Conservation (phyloP, 1,139 yeast genomes). For the Suhomyces coccinellae region DNA sequence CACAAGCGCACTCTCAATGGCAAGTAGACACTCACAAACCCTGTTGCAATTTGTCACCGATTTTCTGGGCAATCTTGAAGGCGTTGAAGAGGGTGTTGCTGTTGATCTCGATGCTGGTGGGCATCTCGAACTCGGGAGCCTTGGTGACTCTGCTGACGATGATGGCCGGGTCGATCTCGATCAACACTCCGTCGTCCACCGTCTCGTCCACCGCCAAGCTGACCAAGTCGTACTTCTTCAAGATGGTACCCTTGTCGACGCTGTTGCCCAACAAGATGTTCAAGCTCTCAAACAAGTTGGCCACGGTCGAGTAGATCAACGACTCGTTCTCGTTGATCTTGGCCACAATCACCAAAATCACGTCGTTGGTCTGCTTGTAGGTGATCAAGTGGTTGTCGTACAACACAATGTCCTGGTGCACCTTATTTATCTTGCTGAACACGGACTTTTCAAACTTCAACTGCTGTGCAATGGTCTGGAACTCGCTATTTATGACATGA, state of each 20-base stretch:
- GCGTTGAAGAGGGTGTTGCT: slow-evolving; percentile 90
- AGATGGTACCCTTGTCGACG: slow-evolving; percentile 74
- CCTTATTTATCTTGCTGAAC: slow-evolving; percentile 74
- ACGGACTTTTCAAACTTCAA: slow-evolving; percentile 71
- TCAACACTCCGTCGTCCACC: slow-evolving; percentile 85
- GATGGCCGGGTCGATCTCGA: slow-evolving; percentile 85
- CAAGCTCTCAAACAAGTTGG: slow-evolving; percentile 78
- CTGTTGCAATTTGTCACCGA: slow-evolving; percentile 86
- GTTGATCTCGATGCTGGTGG: slow-evolving; percentile 61
- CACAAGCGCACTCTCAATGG: background rate
- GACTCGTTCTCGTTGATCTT: slow-evolving; percentile 82
- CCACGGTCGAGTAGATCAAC: slow-evolving; percentile 72
- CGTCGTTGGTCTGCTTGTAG: slow-evolving; percentile 82
- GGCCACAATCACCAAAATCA: slow-evolving; percentile 71
- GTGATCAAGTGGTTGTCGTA: slow-evolving; percentile 77
- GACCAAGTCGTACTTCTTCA: slow-evolving; percentile 84
- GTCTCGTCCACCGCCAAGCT: slow-evolving; percentile 88
- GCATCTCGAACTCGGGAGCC: slow-evolving; percentile 54
- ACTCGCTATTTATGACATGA: slow-evolving; percentile 14
- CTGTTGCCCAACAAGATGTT: slow-evolving; percentile 74
- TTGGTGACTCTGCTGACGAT: slow-evolving; percentile 88
- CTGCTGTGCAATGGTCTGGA: slow-evolving; percentile 59
- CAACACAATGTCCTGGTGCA: slow-evolving; percentile 76
- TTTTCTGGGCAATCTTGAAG: slow-evolving; percentile 85
- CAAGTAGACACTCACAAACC: slow-evolving; percentile 39